Evolutionary conservation across 495 filamentous ascomycete species (phyloP).

Genomic region (Neurospora africana): DNA sequence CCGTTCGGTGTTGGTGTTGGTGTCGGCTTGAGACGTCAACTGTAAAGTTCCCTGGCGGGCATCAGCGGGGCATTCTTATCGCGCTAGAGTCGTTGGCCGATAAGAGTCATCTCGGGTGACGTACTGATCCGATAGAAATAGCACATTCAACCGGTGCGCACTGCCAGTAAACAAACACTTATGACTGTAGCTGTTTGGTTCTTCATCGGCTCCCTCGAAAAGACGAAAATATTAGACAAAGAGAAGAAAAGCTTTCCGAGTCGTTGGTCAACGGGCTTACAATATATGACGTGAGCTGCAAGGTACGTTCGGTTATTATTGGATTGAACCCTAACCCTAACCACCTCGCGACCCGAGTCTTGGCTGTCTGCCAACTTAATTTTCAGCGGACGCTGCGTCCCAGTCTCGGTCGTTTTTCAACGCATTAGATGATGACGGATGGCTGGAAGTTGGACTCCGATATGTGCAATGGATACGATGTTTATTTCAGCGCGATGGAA

Average conservation of each 20-base stretch:
- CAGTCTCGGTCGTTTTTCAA: not conserved
- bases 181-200: not conserved
- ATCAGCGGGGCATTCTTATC: conserved; percentile 9
- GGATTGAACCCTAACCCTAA: conserved; percentile 10
- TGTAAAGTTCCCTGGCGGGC: not conserved
- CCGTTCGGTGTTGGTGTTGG: not conserved
- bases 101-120: conserved; percentile 16
- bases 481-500: not conserved
- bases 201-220: not conserved
- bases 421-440: not conserved
- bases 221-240: not conserved
- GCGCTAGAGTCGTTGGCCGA: conserved; percentile 5
- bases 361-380: not conserved
- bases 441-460: not conserved
- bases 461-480: not conserved
- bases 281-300: not conserved
- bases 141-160: not conserved
- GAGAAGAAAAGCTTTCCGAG: not conserved
- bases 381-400: not conserved
- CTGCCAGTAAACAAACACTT: not conserved
- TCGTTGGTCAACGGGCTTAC: not conserved
- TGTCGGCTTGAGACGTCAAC: not conserved
- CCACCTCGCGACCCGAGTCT: not conserved
- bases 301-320: not conserved
- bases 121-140: not conserved